Conservation (phyloP, 2,329 filamentous ascomycete genomes). For the Trichocomaceae sp. region DNA sequence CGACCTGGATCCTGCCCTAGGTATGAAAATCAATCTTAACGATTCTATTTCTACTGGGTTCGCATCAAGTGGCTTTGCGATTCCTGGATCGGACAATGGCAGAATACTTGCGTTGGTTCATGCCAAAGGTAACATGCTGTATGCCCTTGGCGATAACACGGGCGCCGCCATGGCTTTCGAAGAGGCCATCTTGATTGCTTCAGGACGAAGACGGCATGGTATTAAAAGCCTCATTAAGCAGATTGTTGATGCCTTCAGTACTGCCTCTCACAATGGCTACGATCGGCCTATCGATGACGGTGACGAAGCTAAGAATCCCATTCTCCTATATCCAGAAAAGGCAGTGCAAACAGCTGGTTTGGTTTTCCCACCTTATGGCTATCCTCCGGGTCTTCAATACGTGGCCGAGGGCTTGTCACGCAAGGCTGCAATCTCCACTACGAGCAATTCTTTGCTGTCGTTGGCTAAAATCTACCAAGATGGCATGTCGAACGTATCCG, state of each 20-base stretch:
- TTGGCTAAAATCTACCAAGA: constrained; percentile 98
- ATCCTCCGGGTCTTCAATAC: constrained; percentile 71
- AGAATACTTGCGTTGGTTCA: constrained; percentile 89
- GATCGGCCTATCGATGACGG: constrained; percentile 27
- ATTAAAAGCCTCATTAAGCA: constrained; percentile 72
- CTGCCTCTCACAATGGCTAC: constrained; percentile 37
- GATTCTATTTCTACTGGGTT: constrained; percentile 47
- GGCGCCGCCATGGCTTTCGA: constrained; percentile 85
- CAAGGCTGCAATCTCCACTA: constrained; percentile 80
- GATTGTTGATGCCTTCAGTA: constrained; percentile 64
- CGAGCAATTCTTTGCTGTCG: constrained; percentile 89
- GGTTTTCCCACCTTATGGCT: constrained; percentile 69
- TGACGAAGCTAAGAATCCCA: constrained; percentile 47
- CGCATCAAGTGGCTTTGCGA: constrained; percentile 74
- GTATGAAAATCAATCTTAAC: constrained; percentile 21
- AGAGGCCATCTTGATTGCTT: constrained; percentile 83
- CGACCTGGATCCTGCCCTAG: constrained; percentile 27
- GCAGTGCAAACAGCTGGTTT: constrained; percentile 75
- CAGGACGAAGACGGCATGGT: constrained; percentile 61
- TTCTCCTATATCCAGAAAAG: constrained; percentile 75
- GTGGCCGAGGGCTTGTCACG: constrained; percentile 64
- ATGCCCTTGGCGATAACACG: constrained; percentile 74
- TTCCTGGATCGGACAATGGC: constrained; percentile 82
- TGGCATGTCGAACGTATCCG: constrained; percentile 70
- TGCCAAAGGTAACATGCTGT: constrained; percentile 97